Evolutionary conservation across 2,329 filamentous ascomycete species (phyloP).

Genomic region (Ascochyta lentis): DNA sequence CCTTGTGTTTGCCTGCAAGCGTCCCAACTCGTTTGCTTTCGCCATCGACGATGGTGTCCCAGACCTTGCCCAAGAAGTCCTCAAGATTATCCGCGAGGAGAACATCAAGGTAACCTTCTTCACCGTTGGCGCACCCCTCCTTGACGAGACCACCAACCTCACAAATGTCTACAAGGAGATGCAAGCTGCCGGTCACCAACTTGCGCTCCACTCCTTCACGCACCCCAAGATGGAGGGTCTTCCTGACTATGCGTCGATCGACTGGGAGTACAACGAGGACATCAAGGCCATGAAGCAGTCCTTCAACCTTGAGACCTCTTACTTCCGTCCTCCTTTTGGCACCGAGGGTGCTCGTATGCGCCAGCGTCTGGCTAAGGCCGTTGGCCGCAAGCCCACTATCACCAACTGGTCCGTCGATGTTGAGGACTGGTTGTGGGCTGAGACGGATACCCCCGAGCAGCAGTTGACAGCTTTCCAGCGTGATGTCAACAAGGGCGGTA

Average conservation of each 20-base stretch:
- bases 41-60: conserved; percentile 74
- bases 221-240: conserved; percentile 72
- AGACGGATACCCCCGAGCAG: conserved; percentile 67
- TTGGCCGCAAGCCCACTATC: conserved; percentile 59
- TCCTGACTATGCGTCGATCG: conserved; percentile 59
- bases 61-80: conserved; percentile 64
- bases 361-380: conserved; percentile 62
- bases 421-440: conserved; percentile 74
- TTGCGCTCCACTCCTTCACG: conserved; percentile 72
- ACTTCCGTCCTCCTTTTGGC: conserved; percentile 75
- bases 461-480: conserved; percentile 70
- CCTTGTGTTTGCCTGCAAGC: conserved; percentile 68
- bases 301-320: conserved; percentile 51
- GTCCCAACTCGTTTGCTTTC: conserved; percentile 74
- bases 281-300: conserved; percentile 55
- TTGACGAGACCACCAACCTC: conserved; percentile 66
- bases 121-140: conserved; percentile 69
- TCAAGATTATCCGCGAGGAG: conserved; percentile 67
- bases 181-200: conserved; percentile 68
- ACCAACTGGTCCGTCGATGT: conserved; percentile 75
- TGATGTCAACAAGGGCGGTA: conserved; percentile 67
- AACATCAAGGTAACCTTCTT: conserved; percentile 74
- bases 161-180: conserved; percentile 70
- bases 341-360: conserved; percentile 71
- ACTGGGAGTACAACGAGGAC: conserved; percentile 68